Evolutionary conservation across 2,329 filamentous ascomycete species (phyloP).

Genomic region (Amauroascus niger): DNA sequence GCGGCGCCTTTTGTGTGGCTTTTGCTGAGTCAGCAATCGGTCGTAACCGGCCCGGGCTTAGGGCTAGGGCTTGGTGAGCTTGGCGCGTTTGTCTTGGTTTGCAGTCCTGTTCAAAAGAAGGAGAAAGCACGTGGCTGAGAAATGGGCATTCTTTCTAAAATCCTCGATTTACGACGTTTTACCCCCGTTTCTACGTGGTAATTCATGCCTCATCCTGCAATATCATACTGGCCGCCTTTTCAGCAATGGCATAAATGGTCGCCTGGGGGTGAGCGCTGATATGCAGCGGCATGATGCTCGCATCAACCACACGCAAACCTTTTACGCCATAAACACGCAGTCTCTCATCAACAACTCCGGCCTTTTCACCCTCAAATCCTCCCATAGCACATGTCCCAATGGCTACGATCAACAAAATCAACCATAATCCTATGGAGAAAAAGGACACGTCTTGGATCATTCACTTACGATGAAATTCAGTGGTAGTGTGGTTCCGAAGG

Average conservation of each 20-base stretch:
- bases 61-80: neutral
- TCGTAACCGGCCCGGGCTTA: neutral
- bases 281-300: slow-evolving; percentile 27
- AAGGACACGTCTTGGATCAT: neutral
- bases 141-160: too few species aligned
- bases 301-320: slow-evolving; percentile 28
- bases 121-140: too few species aligned
- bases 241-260: slow-evolving; percentile 29
- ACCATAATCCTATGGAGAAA: neutral
- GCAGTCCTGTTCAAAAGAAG: too few species aligned
- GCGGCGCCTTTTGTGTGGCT: neutral
- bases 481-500: slow-evolving; percentile 30
- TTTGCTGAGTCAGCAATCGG: neutral
- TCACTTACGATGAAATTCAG: slow-evolving; percentile 32
- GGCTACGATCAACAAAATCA: slow-evolving; percentile 12
- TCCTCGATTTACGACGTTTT: too few species aligned
- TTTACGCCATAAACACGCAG: slow-evolving; percentile 19
- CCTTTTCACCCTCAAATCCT: slow-evolving; percentile 12
- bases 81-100: neutral
- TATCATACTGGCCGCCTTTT: slow-evolving; percentile 23
- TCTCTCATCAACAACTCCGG: slow-evolving; percentile 20
- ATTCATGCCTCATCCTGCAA: neutral
- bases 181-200: neutral
- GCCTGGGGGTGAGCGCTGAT: slow-evolving; percentile 27
- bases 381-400: slow-evolving; percentile 40